phyloP scores from a whole-genome alignment of 257 asterid species.

The Knoxia roxburghii region DNA sequence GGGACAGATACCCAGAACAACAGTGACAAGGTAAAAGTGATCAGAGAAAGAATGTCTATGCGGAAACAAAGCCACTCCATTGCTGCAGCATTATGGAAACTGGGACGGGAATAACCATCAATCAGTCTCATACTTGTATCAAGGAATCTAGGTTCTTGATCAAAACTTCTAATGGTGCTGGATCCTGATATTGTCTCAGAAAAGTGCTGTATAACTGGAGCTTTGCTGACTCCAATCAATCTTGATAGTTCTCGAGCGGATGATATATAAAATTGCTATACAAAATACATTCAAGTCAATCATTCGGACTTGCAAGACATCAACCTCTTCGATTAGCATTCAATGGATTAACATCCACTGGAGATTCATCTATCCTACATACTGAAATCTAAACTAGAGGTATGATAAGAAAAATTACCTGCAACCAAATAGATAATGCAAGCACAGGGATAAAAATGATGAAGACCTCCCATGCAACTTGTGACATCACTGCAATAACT shows the following conservation, averaged over 20 bases:
- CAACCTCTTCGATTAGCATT: too few relatives aligned
- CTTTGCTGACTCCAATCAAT: slow-evolving; percentile 69
- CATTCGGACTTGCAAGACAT: neutral
- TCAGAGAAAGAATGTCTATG: too few relatives aligned
- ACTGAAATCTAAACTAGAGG: too few relatives aligned
- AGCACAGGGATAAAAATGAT: slow-evolving; percentile 23
- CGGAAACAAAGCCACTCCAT: too few relatives aligned
- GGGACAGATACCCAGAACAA: slow-evolving; percentile 66
- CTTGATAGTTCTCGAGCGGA: slow-evolving; percentile 82
- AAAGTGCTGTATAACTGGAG: slow-evolving; percentile 21
- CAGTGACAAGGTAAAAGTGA: slow-evolving; percentile 12
- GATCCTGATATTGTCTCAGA: slow-evolving; percentile 86
- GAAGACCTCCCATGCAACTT: slow-evolving; percentile 81
- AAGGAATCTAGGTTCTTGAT: slow-evolving; percentile 24
- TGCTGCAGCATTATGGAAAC: too few relatives aligned
- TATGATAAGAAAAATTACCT: slow-evolving; percentile 33
- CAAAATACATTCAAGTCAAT: too few relatives aligned
- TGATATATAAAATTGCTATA: slow-evolving; percentile 64
- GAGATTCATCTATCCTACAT: too few relatives aligned
- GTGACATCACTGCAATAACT: slow-evolving; percentile 73
- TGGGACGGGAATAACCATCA: too few relatives aligned
- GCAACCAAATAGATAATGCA: slow-evolving; percentile 2
- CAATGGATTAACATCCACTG: too few relatives aligned
- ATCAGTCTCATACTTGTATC: too few relatives aligned
- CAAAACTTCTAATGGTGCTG: slow-evolving; percentile 70